Evolutionary conservation across 345 rosid species (phyloP), one percentile per base, ranked within the genome.

Genomic region (Euphorbia tirucalli): DNA sequence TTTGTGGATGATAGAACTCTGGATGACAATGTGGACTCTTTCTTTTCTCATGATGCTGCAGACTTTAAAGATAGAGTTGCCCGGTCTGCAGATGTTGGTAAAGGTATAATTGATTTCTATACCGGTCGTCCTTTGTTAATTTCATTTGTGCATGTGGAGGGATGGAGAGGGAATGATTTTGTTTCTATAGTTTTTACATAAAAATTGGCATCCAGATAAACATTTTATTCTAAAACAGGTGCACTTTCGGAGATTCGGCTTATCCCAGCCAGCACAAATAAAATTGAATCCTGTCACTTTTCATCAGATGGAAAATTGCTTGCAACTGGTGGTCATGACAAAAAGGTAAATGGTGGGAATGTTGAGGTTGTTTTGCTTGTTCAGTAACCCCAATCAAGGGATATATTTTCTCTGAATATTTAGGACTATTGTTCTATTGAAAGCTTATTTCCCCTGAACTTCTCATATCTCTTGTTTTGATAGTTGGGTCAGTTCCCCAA

Each of bases 271-370:
- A 83, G 88, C 70, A 75, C 71, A 57, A 76, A 70, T 68, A 75
- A 85, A 75, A 64, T 86, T 72, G 90, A 87, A 72, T 82, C 87
- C 68, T 90, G 92, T 62, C 86, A 90, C 78, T 90, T 87, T 85
- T 90, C 95, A 27, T 73, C 87, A 1, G 87, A 87, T 74, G 95
- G 95, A 68, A 86, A 89, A 68, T 75, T 87, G 71, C 88, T 90
- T 43, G 92, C 90, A 52, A 81, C 90, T 74, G 90, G 95, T 27
- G 92, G 92, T 19, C 84, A 85, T 68, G 90, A 87, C 74, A 86
- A 80, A 66, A 87, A 77, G 87, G 95, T 90, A 61, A 74, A 7
- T 30, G 18, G 15, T 21, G 24, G 24, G 19, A 14, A 28, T n/a
- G 22, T 3, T 6, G 7, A 13, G 7, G 24, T 44, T 31, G 21